Evolutionary conservation across 345 rosid genomes (phyloP).

Genomic region (Passiflora organensis): DNA sequence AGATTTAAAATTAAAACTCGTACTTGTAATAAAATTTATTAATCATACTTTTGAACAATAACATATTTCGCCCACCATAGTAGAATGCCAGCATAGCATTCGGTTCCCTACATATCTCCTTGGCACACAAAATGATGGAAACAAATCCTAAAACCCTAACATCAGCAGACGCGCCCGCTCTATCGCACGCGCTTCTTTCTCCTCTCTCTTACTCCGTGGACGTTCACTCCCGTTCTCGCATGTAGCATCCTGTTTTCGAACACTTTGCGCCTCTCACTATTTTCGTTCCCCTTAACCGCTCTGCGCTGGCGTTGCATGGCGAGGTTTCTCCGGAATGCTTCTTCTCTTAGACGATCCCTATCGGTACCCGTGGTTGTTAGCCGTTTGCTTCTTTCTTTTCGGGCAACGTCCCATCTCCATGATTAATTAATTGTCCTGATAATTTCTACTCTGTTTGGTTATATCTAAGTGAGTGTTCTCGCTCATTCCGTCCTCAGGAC

Average conservation of each 20-base stretch:
- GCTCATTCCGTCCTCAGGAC: conserved; percentile 34
- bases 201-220: not conserved
- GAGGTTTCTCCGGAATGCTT: conserved; percentile 47
- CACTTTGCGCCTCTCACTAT: not conserved
- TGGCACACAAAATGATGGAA: conserved; percentile 32
- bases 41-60: no score
- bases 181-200: conserved; percentile 13
- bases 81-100: no score
- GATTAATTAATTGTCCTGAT: not conserved
- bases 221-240: conserved; percentile 7
- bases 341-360: conserved; percentile 34
- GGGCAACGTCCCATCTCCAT: not conserved
- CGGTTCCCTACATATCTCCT: no score
- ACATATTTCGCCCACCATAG: no score
- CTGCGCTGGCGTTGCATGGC: conserved; percentile 39
- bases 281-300: not conserved
- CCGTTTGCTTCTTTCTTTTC: no score
- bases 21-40: no score
- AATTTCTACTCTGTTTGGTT: conserved; percentile 2
- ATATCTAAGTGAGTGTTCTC: not conserved
- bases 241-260: not conserved
- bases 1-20: no score
- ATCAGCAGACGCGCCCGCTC: conserved; percentile 1
- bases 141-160: conserved; percentile 15
- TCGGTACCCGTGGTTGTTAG: conserved; percentile 36